Base-by-base conservation (phyloP, 257 asterid species). In the Datura wrightii region DNA sequence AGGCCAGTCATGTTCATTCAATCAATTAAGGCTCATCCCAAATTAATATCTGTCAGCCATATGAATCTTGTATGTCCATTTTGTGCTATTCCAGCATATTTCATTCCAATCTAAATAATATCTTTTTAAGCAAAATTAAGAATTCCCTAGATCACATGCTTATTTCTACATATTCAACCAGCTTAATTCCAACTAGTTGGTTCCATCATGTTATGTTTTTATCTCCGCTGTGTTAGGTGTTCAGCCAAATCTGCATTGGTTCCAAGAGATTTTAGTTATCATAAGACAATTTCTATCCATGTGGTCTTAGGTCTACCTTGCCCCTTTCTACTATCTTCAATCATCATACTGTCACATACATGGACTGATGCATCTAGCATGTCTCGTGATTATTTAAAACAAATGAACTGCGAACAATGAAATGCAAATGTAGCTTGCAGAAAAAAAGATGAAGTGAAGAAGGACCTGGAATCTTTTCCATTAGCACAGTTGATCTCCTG, bases 401-500 rank as follows among this genome's bases (percentile, higher is more conserved):
- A 34, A 37, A n/a, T 10, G 56, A 42, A 71, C 54, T 41, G 55
- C 55, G 44, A 44, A 71, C 36, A 19, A 44, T 19, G 39, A 62
- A 60, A 62, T 62, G 69, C 37, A 62, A 24, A 76, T 36, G 65
- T 15, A 48, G 48, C 83, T 79, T 13, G 67, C 52, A 79, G 14
- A 18, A 16, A 14, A 56, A 55, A 9, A 6, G 24, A 79, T 66
- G 19, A 39, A 69, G 78, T 39, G 31, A 58, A 69, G 54, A 41
- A 55, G 46, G 87, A 70, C 98, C 98, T 90, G 93, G 83, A 84
- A 93, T 87, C 88, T 90, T 92, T 46, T 79, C 69, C 93, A 88
- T 89, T 55, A 96, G 93, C 85, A 80, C 83, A 15, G 76, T 86
- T 15, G 99, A 95, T 48, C 88, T 91, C 87, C 84, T 87, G 82